Base-by-base conservation (phyloP, 805 yeast genomes). In the Cyberlindnera mrakii region DNA sequence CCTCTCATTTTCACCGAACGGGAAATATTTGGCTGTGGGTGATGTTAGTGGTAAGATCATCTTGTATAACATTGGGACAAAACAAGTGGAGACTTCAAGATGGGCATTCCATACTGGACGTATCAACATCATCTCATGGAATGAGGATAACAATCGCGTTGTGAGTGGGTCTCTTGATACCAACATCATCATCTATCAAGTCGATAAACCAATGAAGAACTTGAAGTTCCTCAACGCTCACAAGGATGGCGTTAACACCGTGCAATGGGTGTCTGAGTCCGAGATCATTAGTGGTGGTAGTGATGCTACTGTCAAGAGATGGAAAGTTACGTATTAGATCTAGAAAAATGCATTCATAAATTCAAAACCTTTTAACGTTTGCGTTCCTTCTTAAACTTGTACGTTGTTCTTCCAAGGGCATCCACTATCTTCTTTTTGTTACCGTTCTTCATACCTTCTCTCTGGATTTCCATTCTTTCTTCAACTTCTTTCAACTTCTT, bases 41-140 rank as follows among this genome's bases (percentile, higher is more conserved):
- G 97, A 90, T 55, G 71, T 72, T 5, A 71, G 83, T 41, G 99
- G 99, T 30, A 93, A 91, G 62, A 87, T 89, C 50, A 65, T 82
- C n/a, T 70, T 90, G 31, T 88, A 78, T 63, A 72, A 78, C 49
- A 60, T 79, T 6, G 61, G 60, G 3, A 80, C 78, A 33, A 75
- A 68, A 40, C 52, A 73, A 3, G 66, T 86, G 7, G 73, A 80
- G 31, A 88, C 98, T 3, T 78, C 95, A 0, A 77, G 97, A 59
- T 93, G 99, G 99, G 82, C 95, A 0, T 91, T 87, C 79, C 97
- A 93, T 61, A 85, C 90, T 2, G 82, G 96, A 44, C 80, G 76
- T 43, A 83, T 93, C 49, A 79, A 78, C 45, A 75, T 81, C 27
- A 85, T 93, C 38, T 63, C 78, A 19, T 93, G 98, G 99, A 75